Conservation (phyloP, 177 flowering plant species). For the Vitis hybrid region DNA sequence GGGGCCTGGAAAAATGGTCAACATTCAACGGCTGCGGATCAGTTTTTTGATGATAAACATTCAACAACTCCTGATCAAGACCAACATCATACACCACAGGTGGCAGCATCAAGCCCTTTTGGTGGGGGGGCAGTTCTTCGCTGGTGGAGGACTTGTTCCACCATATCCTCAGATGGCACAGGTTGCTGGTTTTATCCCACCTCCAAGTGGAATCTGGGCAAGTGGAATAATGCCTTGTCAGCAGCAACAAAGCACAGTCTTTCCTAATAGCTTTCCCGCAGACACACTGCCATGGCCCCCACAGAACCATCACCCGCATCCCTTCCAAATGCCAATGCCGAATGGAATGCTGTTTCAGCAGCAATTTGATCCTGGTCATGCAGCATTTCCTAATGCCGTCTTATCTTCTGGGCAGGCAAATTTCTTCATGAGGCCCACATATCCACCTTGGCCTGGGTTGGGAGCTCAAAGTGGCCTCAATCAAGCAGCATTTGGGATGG, state of each 20-base stretch:
- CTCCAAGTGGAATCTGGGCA: constrained; percentile 36
- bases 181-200: constrained; percentile 10
- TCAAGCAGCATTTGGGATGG: constrained; percentile 27
- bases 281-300: constrained; percentile 38
- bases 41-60: not conserved
- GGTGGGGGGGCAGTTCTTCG: constrained; percentile 20
- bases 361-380: constrained; percentile 40
- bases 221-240: constrained; percentile 43
- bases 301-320: constrained; percentile 28
- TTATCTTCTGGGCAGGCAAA: constrained; percentile 38
- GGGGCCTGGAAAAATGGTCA: constrained; percentile 23
- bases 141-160: constrained; percentile 19
- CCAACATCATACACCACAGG: constrained; percentile 24
- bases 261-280: constrained; percentile 37
- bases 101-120: constrained; percentile 18
- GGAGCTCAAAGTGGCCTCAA: constrained; percentile 33
- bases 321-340: constrained; percentile 30
- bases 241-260: constrained; percentile 30
- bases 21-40: constrained; percentile 8
- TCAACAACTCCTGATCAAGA: constrained; percentile 13
- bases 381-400: constrained; percentile 16
- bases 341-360: constrained; percentile 43
- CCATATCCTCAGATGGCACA: constrained; percentile 28
- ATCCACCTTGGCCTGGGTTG: constrained; percentile 32
- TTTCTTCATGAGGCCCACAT: constrained; percentile 29